Base-by-base conservation (phyloP, 768 basidiomycete genomes). In the Kwoniella botswanensis region DNA sequence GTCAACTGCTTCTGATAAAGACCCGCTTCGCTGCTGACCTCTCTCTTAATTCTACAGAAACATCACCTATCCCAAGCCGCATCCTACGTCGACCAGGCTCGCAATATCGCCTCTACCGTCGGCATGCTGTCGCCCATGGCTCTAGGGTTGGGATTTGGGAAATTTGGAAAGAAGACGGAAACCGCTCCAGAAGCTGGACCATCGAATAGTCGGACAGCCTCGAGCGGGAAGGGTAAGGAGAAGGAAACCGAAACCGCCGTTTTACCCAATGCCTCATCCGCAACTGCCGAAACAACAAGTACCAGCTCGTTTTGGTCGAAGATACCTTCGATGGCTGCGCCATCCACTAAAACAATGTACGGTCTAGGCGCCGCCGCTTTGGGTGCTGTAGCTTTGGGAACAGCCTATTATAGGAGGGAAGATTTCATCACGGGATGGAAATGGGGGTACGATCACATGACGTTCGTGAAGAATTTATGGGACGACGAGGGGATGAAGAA, bases 381-480 rank as follows among this genome's bases (percentile, higher is more conserved):
- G 1, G 93, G 93, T 0, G 91, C 92, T 10, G 93, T 92, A 4
- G 92, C 92, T 4, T 92, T 90, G 17, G 91, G 93, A 0, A 88
- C 91, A 2, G 93, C 92, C 6, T 95, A 93, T 78, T 91, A 91
- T 84, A 89, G 90, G 69, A 88, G 91, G 63, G 89, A 92, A 13
- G 92, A 93, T 29, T 84, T 97, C 41, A 87, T 87, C 6, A 86
- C 86, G 54, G 89, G 91, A 2, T 91, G 91, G 75, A 84, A 86
- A 12, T 94, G 90, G 90, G 90, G 90, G 2, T 89, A 87, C 41
- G 94, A 95, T 75, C 94, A 98, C 82, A 88, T 97, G 89, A 91
- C 90, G 78, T 98, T 91, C 82, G 90, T 95, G 10, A 89, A 91
- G 54, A 92, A 87, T 74, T 84, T 97, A 41, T 96, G 94, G 94